Evolutionary conservation across 176 grass and related monocot species (phyloP), one percentile per base, ranked within the genome.

Genomic region (Canna indica): DNA sequence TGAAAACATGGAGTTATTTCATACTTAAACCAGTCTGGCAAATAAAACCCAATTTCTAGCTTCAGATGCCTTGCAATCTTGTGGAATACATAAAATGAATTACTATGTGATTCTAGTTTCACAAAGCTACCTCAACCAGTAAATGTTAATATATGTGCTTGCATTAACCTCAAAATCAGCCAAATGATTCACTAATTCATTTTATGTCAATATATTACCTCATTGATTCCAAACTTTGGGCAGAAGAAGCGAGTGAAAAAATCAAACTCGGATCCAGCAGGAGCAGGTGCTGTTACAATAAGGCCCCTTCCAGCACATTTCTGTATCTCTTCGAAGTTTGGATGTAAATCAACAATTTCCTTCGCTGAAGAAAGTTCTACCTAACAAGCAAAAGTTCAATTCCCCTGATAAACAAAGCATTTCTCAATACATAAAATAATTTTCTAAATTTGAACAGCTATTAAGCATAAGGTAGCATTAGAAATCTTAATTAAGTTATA

Each of bases 301-400:
- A 95, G 2, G 41, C 82, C 85, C 69, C 78, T 76, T n/a, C 80
- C 73, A 1, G 80, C 69, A 68, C 80, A 88, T 22, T 73, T 81
- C 47, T 64, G 71, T 2, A 95, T 76, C 66, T 95, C 87, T 24
- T 75, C 61, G 36, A 78, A 67, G 31, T 86, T 90, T 53, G 91
- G 91, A 36, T 68, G 22, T 48, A 95, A 54, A 50, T 81, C 74
- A 0, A 59, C 63, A 45, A 95, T 77, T 77, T 95, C 82, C 63
- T 88, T 84, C 67, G 68, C 87, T 52, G 91, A 91, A 53, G 85
- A 77, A 78, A 91, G 80, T 61, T 95, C 91, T 34, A 95, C 75
- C 91, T 95, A 77, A n/a, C 14, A 70, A 45, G 13, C 25, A 50
- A 28, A n/a, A 48, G 25, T 31, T 46, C 20, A 41, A 10, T 66